Conservation (phyloP, 139 green algal species). For the Spirogloea muscicola region DNA sequence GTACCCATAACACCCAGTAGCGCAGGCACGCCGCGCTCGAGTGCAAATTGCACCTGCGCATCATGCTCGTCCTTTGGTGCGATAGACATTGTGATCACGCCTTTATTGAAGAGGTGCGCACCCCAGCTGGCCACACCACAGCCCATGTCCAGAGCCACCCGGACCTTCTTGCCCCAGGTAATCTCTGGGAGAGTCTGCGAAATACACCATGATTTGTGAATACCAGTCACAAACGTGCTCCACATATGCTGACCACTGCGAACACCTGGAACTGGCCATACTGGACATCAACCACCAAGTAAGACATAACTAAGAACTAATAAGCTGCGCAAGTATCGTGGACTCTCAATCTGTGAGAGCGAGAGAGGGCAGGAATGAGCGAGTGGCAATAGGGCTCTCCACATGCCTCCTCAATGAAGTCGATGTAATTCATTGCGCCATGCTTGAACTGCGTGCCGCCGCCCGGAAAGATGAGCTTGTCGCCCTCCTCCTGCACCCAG, state of each 20-base stretch:
- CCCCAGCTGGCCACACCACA: constrained; percentile 14
- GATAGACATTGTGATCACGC: constrained; percentile 9
- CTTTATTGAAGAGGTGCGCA: neutral
- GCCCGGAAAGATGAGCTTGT: constrained; percentile 39
- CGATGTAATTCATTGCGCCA: constrained; percentile 30
- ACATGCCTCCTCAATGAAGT: constrained; percentile 30
- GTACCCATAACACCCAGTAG: constrained; percentile 36
- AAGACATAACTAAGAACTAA: too few relatives aligned
- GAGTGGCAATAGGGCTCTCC: too few relatives aligned
- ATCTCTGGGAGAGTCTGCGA: constrained; percentile 7
- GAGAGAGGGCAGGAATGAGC: too few relatives aligned
- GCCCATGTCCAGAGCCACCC: constrained; percentile 17
- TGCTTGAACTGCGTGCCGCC: constrained; percentile 26
- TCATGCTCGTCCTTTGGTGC: constrained; percentile 29
- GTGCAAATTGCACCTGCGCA: constrained; percentile 30
- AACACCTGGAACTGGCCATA: too few relatives aligned
- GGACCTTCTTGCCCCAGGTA: constrained; percentile 10
- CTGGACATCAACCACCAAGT: too few relatives aligned
- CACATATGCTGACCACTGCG: too few relatives aligned
- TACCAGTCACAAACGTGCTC: too few relatives aligned
- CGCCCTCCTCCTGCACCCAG: constrained; percentile 28
- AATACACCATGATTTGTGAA: too few relatives aligned
- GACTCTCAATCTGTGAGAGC: too few relatives aligned
- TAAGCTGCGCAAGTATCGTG: too few relatives aligned
- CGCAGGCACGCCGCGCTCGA: constrained; percentile 27